Evolutionary conservation across 139 green algal species (phyloP).

Genomic region (Raphidocelis subcapitata): DNA sequence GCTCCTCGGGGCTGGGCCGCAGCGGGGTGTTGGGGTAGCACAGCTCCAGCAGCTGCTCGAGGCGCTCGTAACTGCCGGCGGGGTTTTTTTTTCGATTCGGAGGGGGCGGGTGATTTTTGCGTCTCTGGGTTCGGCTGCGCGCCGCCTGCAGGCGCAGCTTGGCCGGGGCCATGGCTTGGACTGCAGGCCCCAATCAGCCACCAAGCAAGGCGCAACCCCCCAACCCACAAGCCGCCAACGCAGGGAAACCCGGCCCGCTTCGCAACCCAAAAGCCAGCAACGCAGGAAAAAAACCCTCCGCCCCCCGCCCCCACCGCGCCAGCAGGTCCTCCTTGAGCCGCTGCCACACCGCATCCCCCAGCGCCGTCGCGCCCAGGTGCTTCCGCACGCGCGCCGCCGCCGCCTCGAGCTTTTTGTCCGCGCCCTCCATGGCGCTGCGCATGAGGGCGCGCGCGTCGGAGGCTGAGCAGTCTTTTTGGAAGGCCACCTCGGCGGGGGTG

Average conservation of each 20-base stretch:
- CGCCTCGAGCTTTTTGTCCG: conserved; percentile 35
- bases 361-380: conserved; percentile 34
- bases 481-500: conserved; percentile 2
- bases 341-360: conserved; percentile 38
- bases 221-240: too few species aligned
- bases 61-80: conserved; percentile 34
- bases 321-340: conserved; percentile 36
- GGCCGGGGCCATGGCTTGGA: too few species aligned
- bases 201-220: neutral
- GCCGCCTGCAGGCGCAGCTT: neutral
- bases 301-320: neutral
- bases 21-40: conserved; percentile 46
- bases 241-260: neutral
- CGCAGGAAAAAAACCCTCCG: neutral
- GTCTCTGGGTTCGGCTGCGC: neutral
- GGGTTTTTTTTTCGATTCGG: neutral
- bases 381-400: conserved; percentile 39
- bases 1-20: conserved; percentile 34
- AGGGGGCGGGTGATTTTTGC: neutral
- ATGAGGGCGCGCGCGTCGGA: conserved; percentile 38
- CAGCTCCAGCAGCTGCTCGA: conserved; percentile 37
- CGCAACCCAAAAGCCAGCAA: too few species aligned
- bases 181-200: neutral
- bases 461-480: conserved; percentile 27
- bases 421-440: conserved; percentile 30